Conservation (phyloP, 192 early-diverging fungal genomes). For the Spinellus fusiger region DNA sequence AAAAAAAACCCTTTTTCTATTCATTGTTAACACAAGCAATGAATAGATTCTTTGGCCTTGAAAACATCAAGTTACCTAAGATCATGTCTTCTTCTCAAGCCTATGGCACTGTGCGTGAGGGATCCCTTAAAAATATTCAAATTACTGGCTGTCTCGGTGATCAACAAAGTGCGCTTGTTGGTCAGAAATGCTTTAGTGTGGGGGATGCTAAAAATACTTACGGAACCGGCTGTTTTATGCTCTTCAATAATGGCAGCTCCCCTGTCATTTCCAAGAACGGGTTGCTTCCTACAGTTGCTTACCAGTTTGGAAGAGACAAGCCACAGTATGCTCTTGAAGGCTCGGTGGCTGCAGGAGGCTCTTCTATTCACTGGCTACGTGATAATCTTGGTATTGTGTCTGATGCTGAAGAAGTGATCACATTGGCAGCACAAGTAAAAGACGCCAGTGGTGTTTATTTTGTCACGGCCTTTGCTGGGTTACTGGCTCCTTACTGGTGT, state of each 20-base stretch:
- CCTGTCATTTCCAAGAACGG: constrained; percentile 77
- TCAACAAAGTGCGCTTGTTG: constrained; percentile 92
- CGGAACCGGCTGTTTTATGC: constrained; percentile 95
- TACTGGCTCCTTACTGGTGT: constrained; percentile 94
- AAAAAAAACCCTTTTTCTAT: no score
- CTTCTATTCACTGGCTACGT: constrained; percentile 85
- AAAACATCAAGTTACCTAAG: constrained; percentile 64
- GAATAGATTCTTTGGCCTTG: constrained; percentile 25
- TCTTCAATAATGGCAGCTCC: constrained; percentile 82
- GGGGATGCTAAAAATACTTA: constrained; percentile 95
- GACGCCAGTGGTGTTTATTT: constrained; percentile 90
- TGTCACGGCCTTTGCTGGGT: constrained; percentile 89
- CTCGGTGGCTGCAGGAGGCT: constrained; percentile 85
- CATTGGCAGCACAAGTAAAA: constrained; percentile 56
- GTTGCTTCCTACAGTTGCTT: constrained; percentile 85
- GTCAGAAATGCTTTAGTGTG: constrained; percentile 83
- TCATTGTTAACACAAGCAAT: no score
- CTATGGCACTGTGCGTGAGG: constrained; percentile 59
- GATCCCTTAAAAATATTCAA: constrained; percentile 62
- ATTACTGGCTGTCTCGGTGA: constrained; percentile 90
- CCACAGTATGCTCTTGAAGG: constrained; percentile 88
- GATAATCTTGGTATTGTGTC: constrained; percentile 78
- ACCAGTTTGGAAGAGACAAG: constrained; percentile 70
- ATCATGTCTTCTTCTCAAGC: constrained; percentile 78
- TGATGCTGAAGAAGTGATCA: constrained; percentile 65